Evolutionary conservation across 345 rosid genomes (phyloP).

Genomic region (Passiflora organensis): DNA sequence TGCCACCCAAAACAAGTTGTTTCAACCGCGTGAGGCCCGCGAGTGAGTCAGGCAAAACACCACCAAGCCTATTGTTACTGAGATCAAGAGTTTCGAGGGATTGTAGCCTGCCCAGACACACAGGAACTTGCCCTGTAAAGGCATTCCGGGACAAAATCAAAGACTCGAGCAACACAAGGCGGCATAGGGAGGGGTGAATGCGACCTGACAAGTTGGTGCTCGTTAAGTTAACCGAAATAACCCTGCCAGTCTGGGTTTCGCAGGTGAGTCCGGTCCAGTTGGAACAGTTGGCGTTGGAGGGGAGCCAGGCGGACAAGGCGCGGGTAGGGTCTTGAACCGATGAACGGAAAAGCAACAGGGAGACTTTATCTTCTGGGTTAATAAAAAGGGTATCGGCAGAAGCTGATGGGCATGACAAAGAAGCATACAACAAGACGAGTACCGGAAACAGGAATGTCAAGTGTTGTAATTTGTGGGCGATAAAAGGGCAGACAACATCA

Average conservation of each 20-base stretch:
- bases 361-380: constrained; percentile 50
- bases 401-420: constrained; percentile 30
- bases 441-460: too few relatives aligned
- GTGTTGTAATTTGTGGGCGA: too few relatives aligned
- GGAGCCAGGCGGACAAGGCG: constrained; percentile 49
- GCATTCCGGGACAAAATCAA: constrained; percentile 51
- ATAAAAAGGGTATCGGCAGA: constrained; percentile 27
- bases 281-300: constrained; percentile 52
- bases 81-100: constrained; percentile 64
- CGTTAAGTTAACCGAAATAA: constrained; percentile 51
- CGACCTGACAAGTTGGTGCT: constrained; percentile 54
- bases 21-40: constrained; percentile 43
- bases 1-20: constrained; percentile 52
- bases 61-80: constrained; percentile 49
- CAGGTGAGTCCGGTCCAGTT: constrained; percentile 76
- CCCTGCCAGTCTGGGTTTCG: constrained; percentile 49
- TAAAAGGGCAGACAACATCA: constrained; percentile 1
- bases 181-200: constrained; percentile 55
- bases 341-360: constrained; percentile 49
- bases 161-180: constrained; percentile 44
- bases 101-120: constrained; percentile 51
- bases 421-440: too few relatives aligned
- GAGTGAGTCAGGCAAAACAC: constrained; percentile 49
- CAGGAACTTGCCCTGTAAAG: constrained; percentile 56
- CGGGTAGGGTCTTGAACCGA: constrained; percentile 50